Conservation (phyloP, 345 rosid species). For the Dipteronia sinensis region DNA sequence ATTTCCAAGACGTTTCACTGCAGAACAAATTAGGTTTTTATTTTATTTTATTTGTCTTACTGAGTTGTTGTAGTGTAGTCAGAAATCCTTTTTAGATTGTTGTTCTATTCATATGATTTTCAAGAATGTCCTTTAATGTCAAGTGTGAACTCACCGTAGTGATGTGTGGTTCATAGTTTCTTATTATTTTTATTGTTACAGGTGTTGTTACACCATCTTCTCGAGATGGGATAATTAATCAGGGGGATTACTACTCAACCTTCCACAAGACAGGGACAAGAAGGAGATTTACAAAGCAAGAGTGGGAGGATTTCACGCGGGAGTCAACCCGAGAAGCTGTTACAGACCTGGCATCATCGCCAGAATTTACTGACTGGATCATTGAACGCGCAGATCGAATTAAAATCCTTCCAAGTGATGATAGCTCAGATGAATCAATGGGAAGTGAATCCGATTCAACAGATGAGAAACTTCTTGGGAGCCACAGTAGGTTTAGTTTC, state of each 20-base stretch:
- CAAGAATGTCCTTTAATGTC: not conserved
- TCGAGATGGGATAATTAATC: slow-evolving; percentile 15
- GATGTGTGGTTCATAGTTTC: not conserved
- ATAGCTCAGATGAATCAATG: slow-evolving; percentile 52
- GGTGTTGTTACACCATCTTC: slow-evolving; percentile 41
- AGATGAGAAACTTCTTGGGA: slow-evolving; percentile 35
- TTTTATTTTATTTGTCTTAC: not conserved
- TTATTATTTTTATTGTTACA: slow-evolving; percentile 15
- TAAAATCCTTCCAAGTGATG: slow-evolving; percentile 55
- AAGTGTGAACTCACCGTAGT: not conserved
- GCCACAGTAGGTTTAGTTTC: slow-evolving; percentile 36
- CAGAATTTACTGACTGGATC: slow-evolving; percentile 76
- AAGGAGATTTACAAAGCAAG: slow-evolving; percentile 63
- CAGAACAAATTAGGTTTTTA: not conserved
- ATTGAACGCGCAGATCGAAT: slow-evolving; percentile 70
- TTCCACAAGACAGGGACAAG: slow-evolving; percentile 58
- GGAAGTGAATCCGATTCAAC: slow-evolving; percentile 71
- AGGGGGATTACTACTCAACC: slow-evolving; percentile 63
- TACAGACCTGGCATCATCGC: slow-evolving; percentile 68
- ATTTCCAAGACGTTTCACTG: not conserved
- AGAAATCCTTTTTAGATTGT: not conserved
- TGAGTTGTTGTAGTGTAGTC: not conserved
- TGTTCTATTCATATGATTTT: not conserved
- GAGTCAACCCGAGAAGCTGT: slow-evolving; percentile 70
- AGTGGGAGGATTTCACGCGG: slow-evolving; percentile 74